A percentile compares a stretch with the other conserved stretches of the same genome.
Evolutionary conservation across 441 rosid genomes (phyloP).

Genomic region (Syzygium malaccense): DNA sequence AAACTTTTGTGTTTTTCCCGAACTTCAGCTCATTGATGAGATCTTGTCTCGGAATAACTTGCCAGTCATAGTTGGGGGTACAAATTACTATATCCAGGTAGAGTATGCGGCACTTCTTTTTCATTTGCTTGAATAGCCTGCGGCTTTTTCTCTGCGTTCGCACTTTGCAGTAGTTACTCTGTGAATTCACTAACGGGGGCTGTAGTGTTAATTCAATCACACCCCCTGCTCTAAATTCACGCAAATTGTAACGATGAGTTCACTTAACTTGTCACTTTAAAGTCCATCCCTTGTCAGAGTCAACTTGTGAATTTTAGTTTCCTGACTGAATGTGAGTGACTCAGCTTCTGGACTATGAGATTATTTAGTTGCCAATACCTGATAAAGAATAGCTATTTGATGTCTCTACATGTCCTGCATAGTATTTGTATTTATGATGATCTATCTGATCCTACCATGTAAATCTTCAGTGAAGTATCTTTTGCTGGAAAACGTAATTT

Average conservation of each 20-base stretch:
- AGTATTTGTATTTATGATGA: not conserved
- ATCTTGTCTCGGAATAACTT: constrained; percentile 53
- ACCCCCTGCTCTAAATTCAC: not conserved
- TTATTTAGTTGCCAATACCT: not conserved
- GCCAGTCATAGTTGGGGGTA: constrained; percentile 89
- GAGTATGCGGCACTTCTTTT: not conserved
- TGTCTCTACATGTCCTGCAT: not conserved
- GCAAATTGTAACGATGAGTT: not conserved
- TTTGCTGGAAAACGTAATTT: not conserved
- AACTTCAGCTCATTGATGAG: constrained; percentile 57
- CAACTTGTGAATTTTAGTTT: not conserved
- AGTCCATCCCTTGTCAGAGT: not conserved
- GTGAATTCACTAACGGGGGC: not conserved
- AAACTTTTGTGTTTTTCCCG: not conserved
- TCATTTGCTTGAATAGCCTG: not conserved
- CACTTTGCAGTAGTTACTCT: not conserved
- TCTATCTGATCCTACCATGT: not conserved
- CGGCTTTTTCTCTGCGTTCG: not conserved
- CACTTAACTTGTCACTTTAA: not conserved
- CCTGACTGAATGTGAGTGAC: not conserved
- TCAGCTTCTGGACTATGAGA: not conserved
- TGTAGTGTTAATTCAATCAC: not conserved
- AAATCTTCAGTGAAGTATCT: not conserved
- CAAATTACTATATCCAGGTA: constrained; percentile 90
- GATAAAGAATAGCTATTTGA: not conserved